These are phyloP conservation scores for Sporothrix sp. DNA, from an alignment of 2,329 filamentous ascomycete genomes.

Conservation along the genomic window DNA sequence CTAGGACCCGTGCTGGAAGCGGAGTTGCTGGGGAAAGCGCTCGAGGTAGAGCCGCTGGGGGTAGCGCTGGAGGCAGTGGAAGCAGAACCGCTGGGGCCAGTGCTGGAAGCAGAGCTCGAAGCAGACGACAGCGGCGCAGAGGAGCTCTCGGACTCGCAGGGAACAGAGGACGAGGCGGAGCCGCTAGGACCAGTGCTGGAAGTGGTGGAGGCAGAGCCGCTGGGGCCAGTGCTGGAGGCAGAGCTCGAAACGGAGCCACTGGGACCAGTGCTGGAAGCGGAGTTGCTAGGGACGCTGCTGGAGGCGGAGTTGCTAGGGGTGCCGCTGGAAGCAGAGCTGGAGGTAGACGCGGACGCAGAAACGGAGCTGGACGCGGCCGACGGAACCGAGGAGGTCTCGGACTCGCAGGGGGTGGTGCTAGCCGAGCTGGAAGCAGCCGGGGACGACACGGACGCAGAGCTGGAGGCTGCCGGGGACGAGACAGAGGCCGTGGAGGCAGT, in stretches of 20 bases:
- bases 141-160: not conserved
- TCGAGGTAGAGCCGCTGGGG: no score
- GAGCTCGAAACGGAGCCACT: not conserved
- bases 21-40: no score
- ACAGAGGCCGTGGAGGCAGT: not conserved
- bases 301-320: not conserved
- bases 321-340: not conserved
- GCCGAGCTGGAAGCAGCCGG: not conserved
- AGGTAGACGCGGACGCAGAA: not conserved
- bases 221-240: conserved; percentile 2
- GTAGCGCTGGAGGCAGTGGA: conserved; percentile 15
- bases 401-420: no score
- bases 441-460: not conserved
- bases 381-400: not conserved
- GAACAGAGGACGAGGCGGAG: not conserved
- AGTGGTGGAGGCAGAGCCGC: not conserved
- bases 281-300: not conserved
- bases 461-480: not conserved
- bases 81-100: conserved; percentile 8
- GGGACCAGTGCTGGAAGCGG: not conserved
- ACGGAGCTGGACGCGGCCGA: not conserved
- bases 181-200: not conserved
- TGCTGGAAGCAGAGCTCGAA: conserved; percentile 14
- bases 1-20: conserved; percentile 15
- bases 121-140: not conserved